Evolutionary conservation across 1,284 basidiomycete genomes (phyloP).

Genomic region (Sutorius eximius): DNA sequence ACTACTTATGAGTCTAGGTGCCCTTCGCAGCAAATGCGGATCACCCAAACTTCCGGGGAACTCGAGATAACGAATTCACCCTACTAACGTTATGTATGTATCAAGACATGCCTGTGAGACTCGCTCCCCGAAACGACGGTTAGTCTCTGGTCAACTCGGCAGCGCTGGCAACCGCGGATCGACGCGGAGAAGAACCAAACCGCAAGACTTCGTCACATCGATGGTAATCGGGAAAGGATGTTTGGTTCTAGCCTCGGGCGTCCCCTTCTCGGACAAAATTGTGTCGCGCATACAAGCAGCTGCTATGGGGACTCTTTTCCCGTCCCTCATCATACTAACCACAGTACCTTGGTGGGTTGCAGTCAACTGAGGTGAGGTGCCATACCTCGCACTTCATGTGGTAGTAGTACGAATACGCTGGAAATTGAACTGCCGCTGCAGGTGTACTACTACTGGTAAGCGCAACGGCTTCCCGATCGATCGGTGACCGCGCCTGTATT

Average conservation of each 20-base stretch:
- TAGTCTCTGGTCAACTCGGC: not conserved
- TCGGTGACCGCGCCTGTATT: too few relatives aligned
- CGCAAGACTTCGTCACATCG: not conserved
- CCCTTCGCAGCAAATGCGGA: constrained; percentile 3
- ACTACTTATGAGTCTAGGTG: not conserved
- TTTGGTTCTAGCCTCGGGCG: not conserved
- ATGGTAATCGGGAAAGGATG: not conserved
- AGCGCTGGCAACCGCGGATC: not conserved
- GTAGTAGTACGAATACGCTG: not conserved
- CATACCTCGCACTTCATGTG: not conserved
- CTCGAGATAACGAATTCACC: not conserved
- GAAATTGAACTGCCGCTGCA: not conserved
- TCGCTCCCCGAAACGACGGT: not conserved
- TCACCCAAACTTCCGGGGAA: not conserved
- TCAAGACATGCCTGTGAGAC: not conserved
- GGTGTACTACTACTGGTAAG: too few relatives aligned
- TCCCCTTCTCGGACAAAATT: not conserved
- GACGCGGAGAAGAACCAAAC: not conserved
- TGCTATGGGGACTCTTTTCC: not conserved
- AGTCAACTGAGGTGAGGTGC: not conserved
- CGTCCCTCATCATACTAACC: not conserved
- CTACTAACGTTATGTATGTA: not conserved
- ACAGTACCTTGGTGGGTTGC: not conserved
- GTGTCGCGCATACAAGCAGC: not conserved
- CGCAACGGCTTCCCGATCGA: too few relatives aligned